These are phyloP conservation scores for Gnetum montanum DNA, from an alignment of 75 land plant species.

Conservation along the genomic window DNA sequence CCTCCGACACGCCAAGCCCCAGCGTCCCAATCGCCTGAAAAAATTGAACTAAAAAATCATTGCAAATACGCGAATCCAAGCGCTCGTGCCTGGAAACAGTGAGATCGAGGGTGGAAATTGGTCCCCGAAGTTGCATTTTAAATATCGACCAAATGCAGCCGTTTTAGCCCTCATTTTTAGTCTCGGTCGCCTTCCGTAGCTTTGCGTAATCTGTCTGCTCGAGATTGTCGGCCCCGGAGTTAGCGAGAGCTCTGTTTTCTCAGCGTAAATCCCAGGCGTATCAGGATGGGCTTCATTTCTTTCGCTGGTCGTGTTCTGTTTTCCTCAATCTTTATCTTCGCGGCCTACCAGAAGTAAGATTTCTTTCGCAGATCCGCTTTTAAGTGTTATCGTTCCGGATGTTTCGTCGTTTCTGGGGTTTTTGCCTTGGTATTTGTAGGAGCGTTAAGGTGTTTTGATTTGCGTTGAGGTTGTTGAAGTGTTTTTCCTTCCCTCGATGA, in stretches of 20 bases:
- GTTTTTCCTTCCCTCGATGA: background rate
- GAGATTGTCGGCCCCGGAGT: background rate
- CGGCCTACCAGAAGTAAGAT: constrained; percentile 59
- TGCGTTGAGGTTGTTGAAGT: background rate
- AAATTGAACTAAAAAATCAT: no score
- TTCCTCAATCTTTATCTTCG: constrained; percentile 52
- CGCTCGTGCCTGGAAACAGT: no score
- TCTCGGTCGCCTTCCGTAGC: no score
- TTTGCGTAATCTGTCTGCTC: no score
- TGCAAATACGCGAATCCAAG: no score
- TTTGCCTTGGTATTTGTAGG: background rate
- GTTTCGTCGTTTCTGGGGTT: background rate
- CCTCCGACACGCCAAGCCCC: no score
- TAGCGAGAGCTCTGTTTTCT: background rate
- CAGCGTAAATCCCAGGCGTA: no score
- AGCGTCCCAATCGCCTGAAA: no score
- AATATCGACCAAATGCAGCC: no score
- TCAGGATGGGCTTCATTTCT: constrained; percentile 60
- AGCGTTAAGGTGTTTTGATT: background rate
- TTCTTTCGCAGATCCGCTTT: background rate
- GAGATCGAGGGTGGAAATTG: no score
- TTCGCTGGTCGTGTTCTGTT: constrained; percentile 53
- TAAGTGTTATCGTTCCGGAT: background rate
- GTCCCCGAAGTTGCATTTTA: no score
- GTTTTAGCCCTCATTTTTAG: no score